These are phyloP conservation scores for Melanogaster broomeanus DNA, from an alignment of 768 basidiomycete species.

Conservation along the genomic window DNA sequence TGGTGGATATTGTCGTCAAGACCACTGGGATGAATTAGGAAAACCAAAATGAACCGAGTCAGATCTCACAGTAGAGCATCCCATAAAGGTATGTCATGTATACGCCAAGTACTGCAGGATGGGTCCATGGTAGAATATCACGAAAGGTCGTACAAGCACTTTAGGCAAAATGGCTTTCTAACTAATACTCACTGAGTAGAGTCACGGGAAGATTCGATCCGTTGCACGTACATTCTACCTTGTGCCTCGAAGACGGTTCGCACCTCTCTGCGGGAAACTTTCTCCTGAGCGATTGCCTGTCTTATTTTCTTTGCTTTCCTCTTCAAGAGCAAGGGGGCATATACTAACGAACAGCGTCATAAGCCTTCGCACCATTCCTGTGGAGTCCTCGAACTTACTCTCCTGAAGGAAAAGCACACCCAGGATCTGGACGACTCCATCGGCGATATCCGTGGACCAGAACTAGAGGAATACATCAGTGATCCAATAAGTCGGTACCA, in stretches of 20 bases:
- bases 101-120: constrained; percentile 67
- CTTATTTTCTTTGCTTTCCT: constrained; percentile 51
- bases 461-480: constrained; percentile 40
- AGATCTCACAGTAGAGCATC: constrained; percentile 49
- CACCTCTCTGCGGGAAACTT: constrained; percentile 38
- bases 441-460: constrained; percentile 65
- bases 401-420: constrained; percentile 63
- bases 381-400: constrained; percentile 42
- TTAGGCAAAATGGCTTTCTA: constrained; percentile 52
- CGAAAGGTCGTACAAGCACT: constrained; percentile 68
- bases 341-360: constrained; percentile 20
- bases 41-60: background rate
- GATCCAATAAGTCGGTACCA: background rate
- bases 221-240: background rate
- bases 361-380: constrained; percentile 10
- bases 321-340: constrained; percentile 38
- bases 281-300: constrained; percentile 49
- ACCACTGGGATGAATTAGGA: constrained; percentile 48
- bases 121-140: constrained; percentile 57
- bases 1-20: constrained; percentile 62
- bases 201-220: background rate
- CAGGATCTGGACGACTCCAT: constrained; percentile 51
- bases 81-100: constrained; percentile 77
- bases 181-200: constrained; percentile 29
- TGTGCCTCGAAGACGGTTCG: constrained; percentile 48